Evolutionary conservation across 176 grass and related monocot genomes (phyloP).

Genomic region (Triticum turgidum): DNA sequence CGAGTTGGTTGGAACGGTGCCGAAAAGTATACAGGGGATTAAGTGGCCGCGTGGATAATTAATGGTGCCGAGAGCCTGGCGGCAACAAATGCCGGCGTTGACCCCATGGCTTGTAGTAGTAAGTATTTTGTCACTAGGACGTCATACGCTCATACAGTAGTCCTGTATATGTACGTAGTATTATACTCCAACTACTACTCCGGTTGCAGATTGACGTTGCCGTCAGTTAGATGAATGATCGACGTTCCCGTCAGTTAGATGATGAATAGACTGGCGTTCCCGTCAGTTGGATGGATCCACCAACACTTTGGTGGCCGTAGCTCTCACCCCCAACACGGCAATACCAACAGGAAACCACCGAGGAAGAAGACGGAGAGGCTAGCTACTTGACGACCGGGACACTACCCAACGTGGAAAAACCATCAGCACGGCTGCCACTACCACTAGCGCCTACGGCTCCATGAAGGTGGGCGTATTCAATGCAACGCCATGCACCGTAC

Average conservation of each 20-base stretch:
- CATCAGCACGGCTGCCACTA: neutral
- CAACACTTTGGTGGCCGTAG: neutral
- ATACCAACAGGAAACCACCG: neutral
- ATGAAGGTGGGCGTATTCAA: neutral
- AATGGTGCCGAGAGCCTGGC: neutral
- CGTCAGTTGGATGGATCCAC: neutral
- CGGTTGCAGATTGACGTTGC: too few relatives aligned
- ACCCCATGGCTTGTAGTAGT: neutral
- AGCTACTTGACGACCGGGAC: too few relatives aligned
- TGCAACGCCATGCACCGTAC: neutral
- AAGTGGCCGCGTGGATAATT: neutral
- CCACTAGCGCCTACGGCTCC: neutral
- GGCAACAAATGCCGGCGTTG: neutral
- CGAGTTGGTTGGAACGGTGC: neutral
- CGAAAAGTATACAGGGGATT: neutral
- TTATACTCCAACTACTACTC: too few relatives aligned
- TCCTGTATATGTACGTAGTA: too few relatives aligned
- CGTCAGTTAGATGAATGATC: too few relatives aligned
- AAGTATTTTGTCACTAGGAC: neutral
- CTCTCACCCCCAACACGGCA: neutral
- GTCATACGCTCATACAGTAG: too few relatives aligned
- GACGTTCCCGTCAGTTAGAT: too few relatives aligned
- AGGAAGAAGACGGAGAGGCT: too few relatives aligned
- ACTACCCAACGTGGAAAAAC: neutral
- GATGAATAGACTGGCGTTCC: neutral